Evolutionary conservation across 306 rosid species (phyloP).

Genomic region (Prunus mume): DNA sequence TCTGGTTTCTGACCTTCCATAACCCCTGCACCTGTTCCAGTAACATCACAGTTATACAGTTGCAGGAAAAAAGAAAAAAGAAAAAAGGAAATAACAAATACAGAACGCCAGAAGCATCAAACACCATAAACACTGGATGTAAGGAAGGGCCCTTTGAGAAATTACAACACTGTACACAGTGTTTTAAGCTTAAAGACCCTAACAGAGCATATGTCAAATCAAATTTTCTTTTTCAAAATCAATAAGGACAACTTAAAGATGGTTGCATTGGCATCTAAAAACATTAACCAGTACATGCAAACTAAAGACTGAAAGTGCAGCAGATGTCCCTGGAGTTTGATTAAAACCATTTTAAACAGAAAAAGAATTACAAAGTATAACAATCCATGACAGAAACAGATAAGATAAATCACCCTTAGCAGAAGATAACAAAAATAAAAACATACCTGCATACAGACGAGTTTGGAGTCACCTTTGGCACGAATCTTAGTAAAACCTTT

Average conservation of each 20-base stretch:
- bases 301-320: neutral
- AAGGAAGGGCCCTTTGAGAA: neutral
- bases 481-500: conserved; percentile 67
- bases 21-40: conserved; percentile 74
- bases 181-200: neutral
- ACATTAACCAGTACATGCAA: neutral
- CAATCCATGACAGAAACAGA: neutral
- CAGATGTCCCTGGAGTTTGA: neutral
- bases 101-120: neutral
- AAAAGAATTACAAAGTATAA: neutral
- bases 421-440: neutral
- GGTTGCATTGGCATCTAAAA: neutral
- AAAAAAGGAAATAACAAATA: neutral
- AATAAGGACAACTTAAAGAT: neutral
- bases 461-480: conserved; percentile 89
- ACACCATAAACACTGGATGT: neutral
- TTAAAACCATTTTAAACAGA: neutral
- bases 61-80: conserved; percentile 12
- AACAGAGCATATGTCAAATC: neutral
- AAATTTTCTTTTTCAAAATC: neutral
- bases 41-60: conserved; percentile 25
- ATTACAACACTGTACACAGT: neutral
- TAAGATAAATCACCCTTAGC: neutral
- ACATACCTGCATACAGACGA: conserved; percentile 93
- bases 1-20: conserved; percentile 74